Percentiles rank a stretch among this genome's conserved stretches.
phyloP scores from a whole-genome alignment of 2,329 filamentous ascomycete species.

The Pseudonectria foliicola region DNA sequence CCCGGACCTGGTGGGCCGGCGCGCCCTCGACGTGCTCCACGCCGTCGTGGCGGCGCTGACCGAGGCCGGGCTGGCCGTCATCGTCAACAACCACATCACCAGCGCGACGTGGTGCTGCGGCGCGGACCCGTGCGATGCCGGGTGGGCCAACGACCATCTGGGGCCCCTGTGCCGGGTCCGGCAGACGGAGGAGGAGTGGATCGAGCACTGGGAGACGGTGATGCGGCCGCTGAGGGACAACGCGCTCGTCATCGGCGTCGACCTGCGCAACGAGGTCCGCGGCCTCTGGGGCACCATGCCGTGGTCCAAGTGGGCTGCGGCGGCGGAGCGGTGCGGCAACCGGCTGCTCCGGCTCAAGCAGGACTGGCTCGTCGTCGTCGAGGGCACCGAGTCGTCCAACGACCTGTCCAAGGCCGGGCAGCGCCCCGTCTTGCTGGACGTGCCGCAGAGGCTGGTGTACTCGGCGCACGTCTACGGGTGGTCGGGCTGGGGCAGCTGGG shows the following conservation, averaged over 20 bases:
- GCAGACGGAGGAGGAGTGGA: slow-evolving; percentile 60
- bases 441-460: slow-evolving; percentile 54
- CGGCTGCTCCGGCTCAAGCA: slow-evolving; percentile 50
- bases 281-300: slow-evolving; percentile 63
- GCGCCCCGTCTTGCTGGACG: slow-evolving; percentile 51
- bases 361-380: slow-evolving; percentile 61
- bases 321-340: slow-evolving; percentile 57
- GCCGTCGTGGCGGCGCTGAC: slow-evolving; percentile 54
- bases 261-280: slow-evolving; percentile 62
- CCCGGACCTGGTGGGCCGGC: slow-evolving; percentile 47
- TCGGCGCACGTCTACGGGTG: slow-evolving; percentile 62
- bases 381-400: slow-evolving; percentile 61
- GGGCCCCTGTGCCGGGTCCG: slow-evolving; percentile 51
- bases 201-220: slow-evolving; percentile 57
- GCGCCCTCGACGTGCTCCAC: slow-evolving; percentile 54
- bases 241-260: slow-evolving; percentile 56
- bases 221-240: slow-evolving; percentile 54
- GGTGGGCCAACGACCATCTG: slow-evolving; percentile 60
- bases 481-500: slow-evolving; percentile 60
- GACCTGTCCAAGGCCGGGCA: slow-evolving; percentile 49
- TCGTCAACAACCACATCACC: slow-evolving; percentile 66
- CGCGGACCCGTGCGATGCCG: slow-evolving; percentile 58
- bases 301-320: slow-evolving; percentile 57
- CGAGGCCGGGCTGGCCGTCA: slow-evolving; percentile 54
- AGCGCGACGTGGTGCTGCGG: slow-evolving; percentile 63